Percentiles rank a stretch among this genome's conserved stretches.
Evolutionary conservation across 2,329 filamentous ascomycete genomes (phyloP).

Genomic region (Fusarium sp.): DNA sequence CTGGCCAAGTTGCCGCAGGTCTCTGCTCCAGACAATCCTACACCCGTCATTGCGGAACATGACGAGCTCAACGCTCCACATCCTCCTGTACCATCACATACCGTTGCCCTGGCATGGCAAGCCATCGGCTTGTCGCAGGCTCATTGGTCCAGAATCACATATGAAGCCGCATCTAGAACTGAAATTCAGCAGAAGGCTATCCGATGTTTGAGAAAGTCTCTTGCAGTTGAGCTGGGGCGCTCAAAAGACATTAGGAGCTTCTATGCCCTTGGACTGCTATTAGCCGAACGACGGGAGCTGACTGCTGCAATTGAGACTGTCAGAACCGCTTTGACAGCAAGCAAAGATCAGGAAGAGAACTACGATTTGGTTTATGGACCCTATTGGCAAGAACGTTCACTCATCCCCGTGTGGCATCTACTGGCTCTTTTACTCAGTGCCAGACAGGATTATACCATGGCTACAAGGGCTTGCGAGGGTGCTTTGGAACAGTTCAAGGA

Average conservation of each 20-base stretch:
- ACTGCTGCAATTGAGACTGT: slow-evolving; percentile 83
- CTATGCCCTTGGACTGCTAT: slow-evolving; percentile 83
- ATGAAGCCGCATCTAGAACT: slow-evolving; percentile 75
- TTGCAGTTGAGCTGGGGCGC: slow-evolving; percentile 73
- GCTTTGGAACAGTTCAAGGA: slow-evolving; percentile 91
- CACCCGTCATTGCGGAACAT: slow-evolving; percentile 47
- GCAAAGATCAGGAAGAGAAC: slow-evolving; percentile 59
- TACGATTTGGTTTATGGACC: slow-evolving; percentile 59
- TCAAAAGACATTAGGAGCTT: slow-evolving; percentile 78
- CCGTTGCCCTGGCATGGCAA: slow-evolving; percentile 79
- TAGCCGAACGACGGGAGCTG: slow-evolving; percentile 87
- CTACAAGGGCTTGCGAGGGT: slow-evolving; percentile 85
- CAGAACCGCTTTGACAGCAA: slow-evolving; percentile 77
- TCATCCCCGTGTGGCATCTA: slow-evolving; percentile 90
- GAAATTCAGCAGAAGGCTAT: slow-evolving; percentile 83
- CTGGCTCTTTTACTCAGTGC: slow-evolving; percentile 87
- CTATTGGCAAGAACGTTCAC: slow-evolving; percentile 71
- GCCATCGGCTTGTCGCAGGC: slow-evolving; percentile 88
- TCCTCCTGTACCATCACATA: slow-evolving; percentile 64
- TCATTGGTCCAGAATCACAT: slow-evolving; percentile 86
- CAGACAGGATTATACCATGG: slow-evolving; percentile 84
- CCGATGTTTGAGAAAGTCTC: slow-evolving; percentile 76
- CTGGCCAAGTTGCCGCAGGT: slow-evolving; percentile 67
- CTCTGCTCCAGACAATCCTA: slow-evolving; percentile 43
- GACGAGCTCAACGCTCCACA: slow-evolving; percentile 51